Evolutionary conservation across 83 land plant species (phyloP).

Genomic region (Thuja plicata): DNA sequence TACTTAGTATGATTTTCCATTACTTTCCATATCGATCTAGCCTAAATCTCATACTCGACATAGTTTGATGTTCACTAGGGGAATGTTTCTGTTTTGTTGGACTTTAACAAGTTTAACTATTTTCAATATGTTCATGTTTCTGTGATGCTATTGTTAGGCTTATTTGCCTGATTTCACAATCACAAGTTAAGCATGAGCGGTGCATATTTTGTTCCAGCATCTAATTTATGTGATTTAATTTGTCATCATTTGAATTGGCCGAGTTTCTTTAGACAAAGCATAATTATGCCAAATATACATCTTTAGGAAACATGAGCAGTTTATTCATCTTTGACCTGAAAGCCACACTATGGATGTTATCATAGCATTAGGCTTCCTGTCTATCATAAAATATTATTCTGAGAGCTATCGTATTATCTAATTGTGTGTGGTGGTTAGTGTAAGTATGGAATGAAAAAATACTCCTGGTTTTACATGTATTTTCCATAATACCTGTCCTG

Average conservation of each 20-base stretch:
- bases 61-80: too few relatives aligned
- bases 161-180: too few relatives aligned
- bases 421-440: neutral
- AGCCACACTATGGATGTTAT: neutral
- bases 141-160: too few relatives aligned
- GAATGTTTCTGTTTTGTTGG: too few relatives aligned
- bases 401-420: neutral
- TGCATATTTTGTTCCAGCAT: too few relatives aligned
- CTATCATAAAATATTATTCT: neutral
- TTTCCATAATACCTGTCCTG: neutral
- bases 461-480: neutral
- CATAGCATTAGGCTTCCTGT: neutral
- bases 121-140: too few relatives aligned
- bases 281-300: neutral
- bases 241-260: neutral
- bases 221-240: too few relatives aligned
- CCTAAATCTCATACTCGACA: too few relatives aligned
- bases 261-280: neutral
- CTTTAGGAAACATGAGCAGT: neutral
- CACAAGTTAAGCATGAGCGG: too few relatives aligned
- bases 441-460: neutral
- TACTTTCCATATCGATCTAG: too few relatives aligned
- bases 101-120: too few relatives aligned
- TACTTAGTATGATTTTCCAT: too few relatives aligned
- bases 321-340: neutral